Evolutionary conservation across 2,329 filamentous ascomycete genomes (phyloP).

Genomic region (Ceratocystis albifundus): DNA sequence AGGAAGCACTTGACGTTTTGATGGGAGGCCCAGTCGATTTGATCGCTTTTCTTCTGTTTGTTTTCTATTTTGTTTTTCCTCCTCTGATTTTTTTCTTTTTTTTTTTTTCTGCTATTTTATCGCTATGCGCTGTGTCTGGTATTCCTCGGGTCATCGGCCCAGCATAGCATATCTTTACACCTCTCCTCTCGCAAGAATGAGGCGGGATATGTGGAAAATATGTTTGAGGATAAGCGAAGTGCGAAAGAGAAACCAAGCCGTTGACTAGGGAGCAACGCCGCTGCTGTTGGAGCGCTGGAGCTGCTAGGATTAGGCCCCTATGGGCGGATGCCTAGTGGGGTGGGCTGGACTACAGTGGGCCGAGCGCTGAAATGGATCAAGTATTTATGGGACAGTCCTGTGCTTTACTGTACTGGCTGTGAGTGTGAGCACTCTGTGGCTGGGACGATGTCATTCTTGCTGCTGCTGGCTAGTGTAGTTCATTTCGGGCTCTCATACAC

Average conservation of each 20-base stretch:
- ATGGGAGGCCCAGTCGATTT: background rate
- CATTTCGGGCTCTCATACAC: background rate
- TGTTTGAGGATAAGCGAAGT: constrained; percentile 3
- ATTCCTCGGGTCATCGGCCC: no score
- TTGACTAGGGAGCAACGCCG: background rate
- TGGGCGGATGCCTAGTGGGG: background rate
- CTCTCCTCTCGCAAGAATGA: background rate
- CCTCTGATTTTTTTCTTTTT: background rate
- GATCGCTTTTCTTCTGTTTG: background rate
- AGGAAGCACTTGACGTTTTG: background rate
- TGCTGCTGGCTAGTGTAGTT: background rate
- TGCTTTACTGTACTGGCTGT: no score
- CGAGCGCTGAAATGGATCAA: background rate
- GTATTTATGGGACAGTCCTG: background rate
- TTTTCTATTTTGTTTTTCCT: background rate
- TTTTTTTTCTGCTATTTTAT: background rate
- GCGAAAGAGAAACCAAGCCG: background rate
- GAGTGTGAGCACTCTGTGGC: no score
- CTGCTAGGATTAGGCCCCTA: no score
- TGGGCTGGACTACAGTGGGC: background rate
- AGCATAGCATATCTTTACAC: background rate
- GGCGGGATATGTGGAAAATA: background rate
- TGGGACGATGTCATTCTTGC: no score
- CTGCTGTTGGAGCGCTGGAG: no score
- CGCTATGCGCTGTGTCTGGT: background rate